These are phyloP conservation scores for Artemisia argyi DNA, from an alignment of 129 eudicot species.

Conservation along the genomic window DNA sequence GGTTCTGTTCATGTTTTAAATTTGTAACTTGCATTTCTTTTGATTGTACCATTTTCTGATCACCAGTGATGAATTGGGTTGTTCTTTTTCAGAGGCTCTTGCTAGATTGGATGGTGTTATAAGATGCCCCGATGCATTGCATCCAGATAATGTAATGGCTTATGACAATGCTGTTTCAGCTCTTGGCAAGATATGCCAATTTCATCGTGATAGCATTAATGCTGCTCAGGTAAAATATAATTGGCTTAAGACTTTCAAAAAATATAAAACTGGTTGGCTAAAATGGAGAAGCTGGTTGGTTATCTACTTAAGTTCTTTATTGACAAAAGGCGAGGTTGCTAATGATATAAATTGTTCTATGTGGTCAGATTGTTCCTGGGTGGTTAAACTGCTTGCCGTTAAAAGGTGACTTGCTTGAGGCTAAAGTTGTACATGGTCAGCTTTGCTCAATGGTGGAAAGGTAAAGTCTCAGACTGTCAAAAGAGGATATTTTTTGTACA, in stretches of 20 bases:
- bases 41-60: too few relatives aligned
- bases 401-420: slow-evolving; percentile 88
- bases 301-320: neutral
- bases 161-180: too few relatives aligned
- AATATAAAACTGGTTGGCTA: too few relatives aligned
- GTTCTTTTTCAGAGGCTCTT: too few relatives aligned
- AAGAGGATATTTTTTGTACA: neutral
- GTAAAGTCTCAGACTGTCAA: slow-evolving; percentile 26
- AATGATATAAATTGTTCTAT: slow-evolving; percentile 5
- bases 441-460: slow-evolving; percentile 98
- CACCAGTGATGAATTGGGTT: too few relatives aligned
- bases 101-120: too few relatives aligned
- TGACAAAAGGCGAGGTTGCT: neutral
- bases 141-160: too few relatives aligned
- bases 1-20: neutral
- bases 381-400: slow-evolving; percentile 91
- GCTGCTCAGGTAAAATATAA: slow-evolving; percentile 70
- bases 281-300: too few relatives aligned
- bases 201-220: neutral
- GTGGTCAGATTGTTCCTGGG: slow-evolving; percentile 77
- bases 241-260: neutral
- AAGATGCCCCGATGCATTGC: too few relatives aligned
- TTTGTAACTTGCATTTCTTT: neutral
- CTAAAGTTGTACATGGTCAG: slow-evolving; percentile 93
- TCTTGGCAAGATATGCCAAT: too few relatives aligned